phyloP scores from a whole-genome alignment of 2,329 filamentous ascomycete genomes.

The Phaeosphaeriaceae sp. region DNA sequence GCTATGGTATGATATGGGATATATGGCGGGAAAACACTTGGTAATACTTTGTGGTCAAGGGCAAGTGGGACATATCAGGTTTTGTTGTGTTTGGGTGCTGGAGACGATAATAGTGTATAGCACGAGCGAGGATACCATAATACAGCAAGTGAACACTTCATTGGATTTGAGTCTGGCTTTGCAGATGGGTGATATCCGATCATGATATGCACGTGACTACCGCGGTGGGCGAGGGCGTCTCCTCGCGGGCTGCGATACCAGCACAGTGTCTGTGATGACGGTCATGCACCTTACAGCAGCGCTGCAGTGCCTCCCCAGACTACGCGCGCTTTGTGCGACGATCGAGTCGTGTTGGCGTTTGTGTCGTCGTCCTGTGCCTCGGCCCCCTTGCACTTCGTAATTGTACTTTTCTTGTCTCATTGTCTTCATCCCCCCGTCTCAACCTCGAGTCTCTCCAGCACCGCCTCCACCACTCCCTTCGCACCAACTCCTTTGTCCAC shows the following conservation, averaged over 20 bases:
- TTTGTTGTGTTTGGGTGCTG: neutral
- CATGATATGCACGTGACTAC: neutral
- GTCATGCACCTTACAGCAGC: neutral
- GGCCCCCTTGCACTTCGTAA: no score
- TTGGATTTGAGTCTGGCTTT: neutral
- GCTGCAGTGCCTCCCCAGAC: neutral
- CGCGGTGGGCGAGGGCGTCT: no score
- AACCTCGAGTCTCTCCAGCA: conserved; percentile 36
- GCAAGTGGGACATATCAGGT: no score
- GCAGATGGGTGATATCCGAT: neutral
- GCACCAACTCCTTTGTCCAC: conserved; percentile 39
- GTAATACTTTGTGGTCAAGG: no score
- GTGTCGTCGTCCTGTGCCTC: neutral
- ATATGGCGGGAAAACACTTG: no score
- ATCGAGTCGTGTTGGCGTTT: neutral
- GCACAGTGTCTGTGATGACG: neutral
- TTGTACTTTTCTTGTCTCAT: neutral
- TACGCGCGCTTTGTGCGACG: neutral
- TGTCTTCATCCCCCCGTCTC: conserved; percentile 28
- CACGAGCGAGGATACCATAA: neutral
- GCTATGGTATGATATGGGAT: no score
- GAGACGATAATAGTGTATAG: conserved; percentile 20
- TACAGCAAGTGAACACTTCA: neutral
- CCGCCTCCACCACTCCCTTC: conserved; percentile 40
- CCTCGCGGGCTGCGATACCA: no score